These are phyloP conservation scores for Colletotrichum incanum DNA, from an alignment of 2,329 filamentous ascomycete genomes.

Conservation along the genomic window DNA sequence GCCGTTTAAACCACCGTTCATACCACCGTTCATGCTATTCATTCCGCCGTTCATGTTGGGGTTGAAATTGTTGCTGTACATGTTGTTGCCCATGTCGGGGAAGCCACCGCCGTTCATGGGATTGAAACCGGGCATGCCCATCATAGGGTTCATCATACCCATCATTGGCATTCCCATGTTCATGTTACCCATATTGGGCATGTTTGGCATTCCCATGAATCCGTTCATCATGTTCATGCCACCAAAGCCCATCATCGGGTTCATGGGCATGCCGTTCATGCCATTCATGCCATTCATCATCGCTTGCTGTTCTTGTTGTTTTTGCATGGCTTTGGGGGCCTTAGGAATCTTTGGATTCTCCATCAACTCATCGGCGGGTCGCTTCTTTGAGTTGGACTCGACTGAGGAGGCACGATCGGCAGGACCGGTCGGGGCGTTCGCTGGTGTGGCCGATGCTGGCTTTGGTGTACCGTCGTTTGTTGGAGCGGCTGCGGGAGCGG, in stretches of 20 bases:
- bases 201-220: constrained; percentile 52
- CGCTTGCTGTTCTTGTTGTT: constrained; percentile 64
- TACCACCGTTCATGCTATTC: constrained; percentile 48
- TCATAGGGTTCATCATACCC: constrained; percentile 51
- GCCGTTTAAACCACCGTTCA: constrained; percentile 51
- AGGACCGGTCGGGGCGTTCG: constrained; percentile 47
- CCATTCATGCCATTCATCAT: constrained; percentile 66
- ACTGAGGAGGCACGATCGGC: constrained; percentile 46
- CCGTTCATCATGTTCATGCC: constrained; percentile 45
- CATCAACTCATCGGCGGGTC: constrained; percentile 81
- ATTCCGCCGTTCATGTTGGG: constrained; percentile 50
- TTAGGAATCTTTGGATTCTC: constrained; percentile 78
- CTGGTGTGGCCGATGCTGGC: constrained; percentile 48
- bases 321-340: constrained; percentile 76
- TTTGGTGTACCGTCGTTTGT: constrained; percentile 52
- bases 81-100: constrained; percentile 50
- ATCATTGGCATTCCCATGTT: constrained; percentile 48
- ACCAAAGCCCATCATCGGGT: constrained; percentile 48
- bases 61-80: constrained; percentile 56
- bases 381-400: constrained; percentile 76
- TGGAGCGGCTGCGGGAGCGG: constrained; percentile 32
- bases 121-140: constrained; percentile 43
- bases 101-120: constrained; percentile 47
- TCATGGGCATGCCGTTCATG: constrained; percentile 54
- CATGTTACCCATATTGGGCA: constrained; percentile 51